A percentile compares a stretch with the other conserved stretches of the same genome.
Conservation (phyloP, 2,329 filamentous ascomycete genomes). For the Pleoardoris graminearum region DNA sequence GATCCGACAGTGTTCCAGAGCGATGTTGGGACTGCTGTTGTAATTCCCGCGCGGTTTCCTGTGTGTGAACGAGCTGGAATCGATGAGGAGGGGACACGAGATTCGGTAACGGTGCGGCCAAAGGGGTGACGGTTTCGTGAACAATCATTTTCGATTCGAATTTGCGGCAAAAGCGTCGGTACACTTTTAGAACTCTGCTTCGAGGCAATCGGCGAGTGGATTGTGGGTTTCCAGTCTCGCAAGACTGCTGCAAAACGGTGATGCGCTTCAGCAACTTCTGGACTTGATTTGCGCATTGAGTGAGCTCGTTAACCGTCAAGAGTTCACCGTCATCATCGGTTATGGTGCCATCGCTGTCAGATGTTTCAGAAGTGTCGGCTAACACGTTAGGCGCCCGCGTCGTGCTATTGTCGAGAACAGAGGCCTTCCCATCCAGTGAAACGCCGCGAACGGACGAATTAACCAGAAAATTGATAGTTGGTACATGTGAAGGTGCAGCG, state of each 20-base stretch:
- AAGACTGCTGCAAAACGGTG: slow-evolving; percentile 19
- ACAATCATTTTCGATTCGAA: slow-evolving; percentile 22
- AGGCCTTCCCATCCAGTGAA: neutral
- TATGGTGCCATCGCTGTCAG: slow-evolving; percentile 24
- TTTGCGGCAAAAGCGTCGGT: slow-evolving; percentile 28
- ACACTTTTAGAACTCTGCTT: slow-evolving; percentile 24
- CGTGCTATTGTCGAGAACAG: neutral
- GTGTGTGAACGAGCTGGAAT: neutral
- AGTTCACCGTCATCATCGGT: slow-evolving; percentile 23
- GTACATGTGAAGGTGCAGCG: slow-evolving; percentile 11
- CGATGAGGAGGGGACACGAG: slow-evolving; percentile 3
- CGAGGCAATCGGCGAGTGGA: slow-evolving; percentile 7
- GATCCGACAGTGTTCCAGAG: neutral
- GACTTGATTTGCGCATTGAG: slow-evolving; percentile 27
- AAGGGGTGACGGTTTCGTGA: neutral
- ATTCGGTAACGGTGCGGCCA: slow-evolving; percentile 7
- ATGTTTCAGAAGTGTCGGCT: slow-evolving; percentile 20
- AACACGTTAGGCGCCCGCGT: neutral
- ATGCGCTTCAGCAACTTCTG: slow-evolving; percentile 27
- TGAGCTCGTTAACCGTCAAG: slow-evolving; percentile 26
- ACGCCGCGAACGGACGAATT: neutral
- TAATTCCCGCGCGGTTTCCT: neutral
- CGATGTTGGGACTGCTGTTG: neutral
- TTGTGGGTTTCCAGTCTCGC: slow-evolving; percentile 5
- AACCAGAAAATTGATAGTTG: slow-evolving; percentile 22